Base-by-base conservation (phyloP, 306 rosid genomes). In the Prunus davidiana region DNA sequence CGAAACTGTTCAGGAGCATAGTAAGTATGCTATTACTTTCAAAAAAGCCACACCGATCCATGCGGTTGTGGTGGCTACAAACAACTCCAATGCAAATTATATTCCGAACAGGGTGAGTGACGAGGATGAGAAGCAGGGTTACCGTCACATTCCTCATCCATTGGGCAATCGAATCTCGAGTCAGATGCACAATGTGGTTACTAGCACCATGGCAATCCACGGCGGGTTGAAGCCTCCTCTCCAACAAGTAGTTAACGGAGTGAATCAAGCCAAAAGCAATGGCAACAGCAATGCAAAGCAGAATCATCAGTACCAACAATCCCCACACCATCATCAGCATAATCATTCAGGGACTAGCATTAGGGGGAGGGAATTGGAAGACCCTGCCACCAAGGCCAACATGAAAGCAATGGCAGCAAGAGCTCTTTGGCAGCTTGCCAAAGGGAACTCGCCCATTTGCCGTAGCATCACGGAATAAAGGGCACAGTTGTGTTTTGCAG, bases 371-470 rank as follows among this genome's bases (percentile, higher is more conserved):
- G 98, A 92, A 49, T 58, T 50, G 49, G 98, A 90, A 75, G 96
- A 90, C 67, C 82, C 90, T 12, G 87, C 75, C 20, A 92, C 87
- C 3, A 95, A 95, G 87, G 87, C 96, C 34, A 61, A 41, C 30
- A 88, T 95, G 92, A 95, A 95, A 76, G 98, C 93, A 55, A 92
- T 88, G 97, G 90, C 98, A 13, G 97, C 97, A 6, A 88, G 80
- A 79, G 98, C 98, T 0, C 88, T 95, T 25, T 87, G 96, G 90
- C 84, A 75, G 6, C 84, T 95, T n/a, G 88, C 97, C 5, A 88
- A 76, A 75, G 96, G 84, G 9, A 95, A 95, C 72, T 83, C 93
- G 1, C 49, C 88, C 15, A 90, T 89, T 70, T 92, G 98, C 78
- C 97, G 90, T 3, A 92, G 84, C 78, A 92, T 95, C 55, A 95